These are phyloP conservation scores for Pseudoneurospora amorphoporcata DNA, from an alignment of 495 filamentous ascomycete genomes.

Conservation along the genomic window DNA sequence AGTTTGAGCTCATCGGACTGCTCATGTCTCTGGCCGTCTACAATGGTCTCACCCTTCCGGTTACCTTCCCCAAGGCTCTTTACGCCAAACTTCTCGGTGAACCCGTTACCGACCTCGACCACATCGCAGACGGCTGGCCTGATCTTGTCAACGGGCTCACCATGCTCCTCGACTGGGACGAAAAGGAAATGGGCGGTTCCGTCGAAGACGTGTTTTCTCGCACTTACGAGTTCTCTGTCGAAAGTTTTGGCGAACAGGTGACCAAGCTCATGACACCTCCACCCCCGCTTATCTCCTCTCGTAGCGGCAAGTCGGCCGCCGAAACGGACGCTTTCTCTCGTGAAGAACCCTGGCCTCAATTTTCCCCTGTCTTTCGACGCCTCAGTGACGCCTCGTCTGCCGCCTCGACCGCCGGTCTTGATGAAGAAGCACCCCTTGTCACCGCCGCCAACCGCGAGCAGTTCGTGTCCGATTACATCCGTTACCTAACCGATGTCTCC, in stretches of 20 bases:
- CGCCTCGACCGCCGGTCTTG: slow-evolving; percentile 19
- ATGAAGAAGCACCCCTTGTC: slow-evolving; percentile 49
- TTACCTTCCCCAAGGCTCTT: slow-evolving; percentile 75
- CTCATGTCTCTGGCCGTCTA: slow-evolving; percentile 84
- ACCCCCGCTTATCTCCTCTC: not conserved
- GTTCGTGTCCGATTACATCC: slow-evolving; percentile 82
- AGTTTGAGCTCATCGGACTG: slow-evolving; percentile 83
- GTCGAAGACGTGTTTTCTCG: slow-evolving; percentile 72
- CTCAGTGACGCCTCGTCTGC: slow-evolving; percentile 3
- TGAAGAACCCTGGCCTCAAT: slow-evolving; percentile 31
- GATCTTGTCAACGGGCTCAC: slow-evolving; percentile 63
- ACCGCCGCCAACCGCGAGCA: slow-evolving; percentile 65
- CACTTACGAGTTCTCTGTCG: slow-evolving; percentile 76
- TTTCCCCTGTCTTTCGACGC: slow-evolving; percentile 9
- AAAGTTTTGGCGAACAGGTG: slow-evolving; percentile 49
- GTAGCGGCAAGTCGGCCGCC: not conserved
- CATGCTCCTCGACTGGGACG: slow-evolving; percentile 59
- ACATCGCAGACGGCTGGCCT: slow-evolving; percentile 84
- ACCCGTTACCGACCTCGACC: slow-evolving; percentile 52
- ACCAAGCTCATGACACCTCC: slow-evolving; percentile 36
- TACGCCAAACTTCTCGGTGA: slow-evolving; percentile 69
- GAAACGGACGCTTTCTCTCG: not conserved
- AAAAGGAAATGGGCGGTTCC: slow-evolving; percentile 48
- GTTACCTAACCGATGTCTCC: slow-evolving; percentile 70
- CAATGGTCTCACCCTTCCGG: slow-evolving; percentile 81